phyloP scores from a whole-genome alignment of 1,284 basidiomycete genomes.

The Trichosporon faecale region DNA sequence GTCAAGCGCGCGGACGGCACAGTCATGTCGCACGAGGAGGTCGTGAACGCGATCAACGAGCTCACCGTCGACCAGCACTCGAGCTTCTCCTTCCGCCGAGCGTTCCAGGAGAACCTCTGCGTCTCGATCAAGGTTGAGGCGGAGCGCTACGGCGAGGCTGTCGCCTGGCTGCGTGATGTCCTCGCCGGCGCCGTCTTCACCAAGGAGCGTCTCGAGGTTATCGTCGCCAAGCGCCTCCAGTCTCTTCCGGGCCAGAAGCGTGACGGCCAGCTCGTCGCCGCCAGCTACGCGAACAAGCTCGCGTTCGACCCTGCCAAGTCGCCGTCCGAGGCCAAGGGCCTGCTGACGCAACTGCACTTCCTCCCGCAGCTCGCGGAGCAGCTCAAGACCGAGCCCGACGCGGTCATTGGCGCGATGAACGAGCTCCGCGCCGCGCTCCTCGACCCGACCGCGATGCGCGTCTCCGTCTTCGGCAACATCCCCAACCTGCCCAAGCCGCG shows the following conservation, averaged over 20 bases:
- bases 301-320: conserved; percentile 68
- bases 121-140: conserved; percentile 81
- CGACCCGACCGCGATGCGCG: conserved; percentile 73
- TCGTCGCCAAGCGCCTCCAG: conserved; percentile 84
- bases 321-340: conserved; percentile 66
- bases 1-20: conserved; percentile 70
- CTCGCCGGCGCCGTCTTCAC: conserved; percentile 79
- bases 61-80: conserved; percentile 84
- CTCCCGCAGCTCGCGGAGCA: conserved; percentile 71
- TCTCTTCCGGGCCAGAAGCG: conserved; percentile 91
- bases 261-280: conserved; percentile 76
- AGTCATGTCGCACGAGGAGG: conserved; percentile 77
- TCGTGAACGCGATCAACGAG: conserved; percentile 80
- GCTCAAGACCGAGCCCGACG: conserved; percentile 70
- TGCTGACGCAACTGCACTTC: conserved; percentile 74
- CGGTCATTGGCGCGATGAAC: conserved; percentile 70
- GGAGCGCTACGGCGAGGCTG: conserved; percentile 72
- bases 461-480: conserved; percentile 85
- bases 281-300: conserved; percentile 67
- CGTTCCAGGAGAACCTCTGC: conserved; percentile 72
- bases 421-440: conserved; percentile 66
- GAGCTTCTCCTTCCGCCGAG: conserved; percentile 65
- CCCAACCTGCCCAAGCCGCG: conserved; percentile 68
- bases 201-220: conserved; percentile 78
- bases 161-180: conserved; percentile 85